phyloP scores from a whole-genome alignment of 2,329 filamentous ascomycete species.

The Plenodomus lindquistii region DNA sequence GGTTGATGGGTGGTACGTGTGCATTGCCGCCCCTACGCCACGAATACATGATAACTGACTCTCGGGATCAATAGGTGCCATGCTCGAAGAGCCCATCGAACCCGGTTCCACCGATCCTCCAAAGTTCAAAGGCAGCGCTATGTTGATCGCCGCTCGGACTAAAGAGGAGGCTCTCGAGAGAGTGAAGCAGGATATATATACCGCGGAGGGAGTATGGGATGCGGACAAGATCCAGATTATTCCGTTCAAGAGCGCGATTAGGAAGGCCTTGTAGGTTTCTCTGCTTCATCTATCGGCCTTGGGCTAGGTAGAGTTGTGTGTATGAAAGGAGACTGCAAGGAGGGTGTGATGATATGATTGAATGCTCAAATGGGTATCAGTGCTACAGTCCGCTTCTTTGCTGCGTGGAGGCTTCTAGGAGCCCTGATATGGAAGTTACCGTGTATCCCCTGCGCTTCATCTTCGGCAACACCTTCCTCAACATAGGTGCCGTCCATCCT shows the following conservation, averaged over 20 bases:
- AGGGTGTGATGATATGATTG: not conserved
- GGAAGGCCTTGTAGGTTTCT: constrained; percentile 50
- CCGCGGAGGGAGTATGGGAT: constrained; percentile 77
- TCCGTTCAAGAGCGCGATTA: constrained; percentile 53
- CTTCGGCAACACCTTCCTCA: constrained; percentile 72
- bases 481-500: constrained; percentile 81
- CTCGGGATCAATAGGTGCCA: constrained; percentile 26
- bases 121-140: constrained; percentile 74
- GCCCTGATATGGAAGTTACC: constrained; percentile 64
- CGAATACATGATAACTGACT: not conserved
- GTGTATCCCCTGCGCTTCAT: constrained; percentile 70
- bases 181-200: constrained; percentile 75
- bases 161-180: constrained; percentile 70
- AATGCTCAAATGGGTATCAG: not conserved
- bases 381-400: not conserved
- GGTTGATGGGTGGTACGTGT: constrained; percentile 41
- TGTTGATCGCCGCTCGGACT: constrained; percentile 68
- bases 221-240: constrained; percentile 53
- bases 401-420: constrained; percentile 17
- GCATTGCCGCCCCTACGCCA: not conserved
- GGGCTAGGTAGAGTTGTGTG: no score
- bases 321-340: not conserved
- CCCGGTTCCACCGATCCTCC: constrained; percentile 62
- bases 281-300: no score
- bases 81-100: constrained; percentile 50